Evolutionary conservation across 2,329 filamentous ascomycete species (phyloP).

Genomic region (Aspergillus sp.): DNA sequence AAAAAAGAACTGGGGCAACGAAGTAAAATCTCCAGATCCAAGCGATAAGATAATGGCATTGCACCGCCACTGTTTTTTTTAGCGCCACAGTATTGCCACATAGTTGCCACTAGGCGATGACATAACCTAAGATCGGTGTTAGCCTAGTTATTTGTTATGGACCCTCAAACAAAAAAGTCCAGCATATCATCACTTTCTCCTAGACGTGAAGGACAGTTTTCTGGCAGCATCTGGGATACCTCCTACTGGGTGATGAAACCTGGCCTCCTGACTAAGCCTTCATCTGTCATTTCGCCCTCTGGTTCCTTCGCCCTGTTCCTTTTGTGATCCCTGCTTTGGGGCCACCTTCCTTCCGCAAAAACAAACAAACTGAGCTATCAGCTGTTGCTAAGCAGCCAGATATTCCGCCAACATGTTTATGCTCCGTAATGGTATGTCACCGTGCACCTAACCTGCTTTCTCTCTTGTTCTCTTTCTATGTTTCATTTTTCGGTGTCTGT

Average conservation of each 20-base stretch:
- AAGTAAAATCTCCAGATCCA: too few relatives aligned
- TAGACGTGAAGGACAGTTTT: not conserved
- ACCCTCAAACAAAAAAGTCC: slow-evolving; percentile 7
- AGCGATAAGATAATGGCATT: not conserved
- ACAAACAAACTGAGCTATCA: slow-evolving; percentile 14
- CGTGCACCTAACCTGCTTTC: slow-evolving; percentile 1
- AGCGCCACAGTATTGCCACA: not conserved
- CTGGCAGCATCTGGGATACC: not conserved
- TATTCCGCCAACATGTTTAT: slow-evolving; percentile 52
- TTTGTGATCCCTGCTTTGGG: slow-evolving; percentile 8
- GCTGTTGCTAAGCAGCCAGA: slow-evolving; percentile 24
- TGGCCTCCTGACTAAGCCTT: not conserved
- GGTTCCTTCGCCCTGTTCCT: not conserved
- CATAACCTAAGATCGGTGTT: slow-evolving; percentile 9
- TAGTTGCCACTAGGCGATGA: slow-evolving; percentile 26
- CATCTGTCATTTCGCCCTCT: not conserved
- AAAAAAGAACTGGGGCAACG: too few relatives aligned
- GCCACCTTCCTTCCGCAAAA: slow-evolving; percentile 9
- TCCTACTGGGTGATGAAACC: not conserved
- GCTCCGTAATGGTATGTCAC: slow-evolving; percentile 54
- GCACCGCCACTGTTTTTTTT: not conserved
- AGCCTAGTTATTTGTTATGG: slow-evolving; percentile 11
- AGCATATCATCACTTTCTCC: slow-evolving; percentile 6
- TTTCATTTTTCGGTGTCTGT: slow-evolving; percentile 5
- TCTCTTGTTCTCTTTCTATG: not conserved